Evolutionary conservation across 306 rosid genomes (phyloP).

Genomic region (Ziziphus jujuba): DNA sequence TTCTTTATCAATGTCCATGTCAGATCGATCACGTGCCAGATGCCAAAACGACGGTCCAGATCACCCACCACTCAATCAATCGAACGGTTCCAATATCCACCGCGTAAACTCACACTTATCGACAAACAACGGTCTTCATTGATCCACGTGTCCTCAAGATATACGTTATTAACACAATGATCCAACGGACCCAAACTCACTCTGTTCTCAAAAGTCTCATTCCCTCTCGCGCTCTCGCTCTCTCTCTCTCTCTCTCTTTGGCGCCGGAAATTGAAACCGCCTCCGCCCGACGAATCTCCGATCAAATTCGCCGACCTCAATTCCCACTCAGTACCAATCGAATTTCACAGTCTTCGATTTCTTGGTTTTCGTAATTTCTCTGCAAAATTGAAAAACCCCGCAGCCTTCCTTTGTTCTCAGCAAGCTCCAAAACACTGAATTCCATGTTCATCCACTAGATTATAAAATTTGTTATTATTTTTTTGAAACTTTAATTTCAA

Average conservation of each 20-base stretch:
- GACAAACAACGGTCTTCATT: slow-evolving; percentile 39
- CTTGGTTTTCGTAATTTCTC: no score
- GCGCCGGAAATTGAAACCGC: neutral
- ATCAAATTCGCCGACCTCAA: neutral
- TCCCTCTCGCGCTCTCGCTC: neutral
- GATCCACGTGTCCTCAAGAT: slow-evolving; percentile 47
- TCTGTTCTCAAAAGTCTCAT: slow-evolving; percentile 13
- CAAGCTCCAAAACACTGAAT: neutral
- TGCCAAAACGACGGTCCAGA: slow-evolving; percentile 29
- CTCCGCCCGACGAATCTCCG: neutral
- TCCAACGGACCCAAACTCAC: slow-evolving; percentile 47
- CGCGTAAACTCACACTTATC: slow-evolving; percentile 50
- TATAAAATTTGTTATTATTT: neutral
- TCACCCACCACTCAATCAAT: slow-evolving; percentile 29
- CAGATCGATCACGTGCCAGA: slow-evolving; percentile 36
- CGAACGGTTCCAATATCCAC: slow-evolving; percentile 7
- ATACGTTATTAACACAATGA: slow-evolving; percentile 42
- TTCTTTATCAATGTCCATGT: slow-evolving; percentile 40
- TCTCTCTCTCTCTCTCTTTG: slow-evolving; percentile 12
- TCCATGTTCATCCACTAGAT: neutral
- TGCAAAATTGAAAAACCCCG: no score
- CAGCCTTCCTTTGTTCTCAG: neutral
- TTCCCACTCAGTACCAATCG: neutral
- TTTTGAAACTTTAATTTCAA: neutral
- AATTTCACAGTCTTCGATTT: neutral